Base-by-base conservation (phyloP, 2,329 filamentous ascomycete species). In the Cladobotryum mycophilum region DNA sequence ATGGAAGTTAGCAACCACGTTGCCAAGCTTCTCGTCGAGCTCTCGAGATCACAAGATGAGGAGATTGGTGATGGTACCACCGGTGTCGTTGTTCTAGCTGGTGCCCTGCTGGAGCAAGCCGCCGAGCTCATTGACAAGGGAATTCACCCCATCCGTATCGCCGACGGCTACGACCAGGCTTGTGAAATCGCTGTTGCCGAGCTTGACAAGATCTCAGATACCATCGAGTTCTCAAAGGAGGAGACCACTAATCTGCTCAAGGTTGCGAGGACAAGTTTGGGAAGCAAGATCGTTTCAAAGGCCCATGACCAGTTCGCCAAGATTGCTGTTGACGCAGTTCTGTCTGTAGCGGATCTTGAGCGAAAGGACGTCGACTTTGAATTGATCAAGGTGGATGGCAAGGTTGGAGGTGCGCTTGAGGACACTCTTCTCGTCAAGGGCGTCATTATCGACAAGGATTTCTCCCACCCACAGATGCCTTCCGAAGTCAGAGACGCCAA, bases 1-100 rank as follows among this genome's bases (percentile, higher is more conserved):
- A 99, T 99, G 93, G 93, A 99, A 76, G 92, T 99, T 61, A 88
- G 89, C 61, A 97, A 99, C 79, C 92, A 97, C 71, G 90, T 99
- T 55, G 93, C 93, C 56, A 97, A 97, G 76, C 80, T 99, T 47
- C 77, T 99, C 53, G 93, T 99, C 45, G 92, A 96, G 69, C 84
- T 99, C 38, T 97, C 93, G 57, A 96, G 95, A 76, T 97, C 93
- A 37, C 93, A 99, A 70, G 93, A 99, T 65, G 92, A 97, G 62
- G 93, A 99, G 74, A 99, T 99, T 64, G 93, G 93, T 66, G 93
- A 99, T 68, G 93, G 93, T 58, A 99, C 93, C 56, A 99, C 93
- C 1, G 93, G 93, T 70, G 93, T 99, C 13, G 93, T 99, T 47
- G 95, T 99, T 45, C 76, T 99, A 60, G 93, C 93, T 13, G 93